Conservation (phyloP, 1,139 yeast genomes). For the Blastobotrys elegans region DNA sequence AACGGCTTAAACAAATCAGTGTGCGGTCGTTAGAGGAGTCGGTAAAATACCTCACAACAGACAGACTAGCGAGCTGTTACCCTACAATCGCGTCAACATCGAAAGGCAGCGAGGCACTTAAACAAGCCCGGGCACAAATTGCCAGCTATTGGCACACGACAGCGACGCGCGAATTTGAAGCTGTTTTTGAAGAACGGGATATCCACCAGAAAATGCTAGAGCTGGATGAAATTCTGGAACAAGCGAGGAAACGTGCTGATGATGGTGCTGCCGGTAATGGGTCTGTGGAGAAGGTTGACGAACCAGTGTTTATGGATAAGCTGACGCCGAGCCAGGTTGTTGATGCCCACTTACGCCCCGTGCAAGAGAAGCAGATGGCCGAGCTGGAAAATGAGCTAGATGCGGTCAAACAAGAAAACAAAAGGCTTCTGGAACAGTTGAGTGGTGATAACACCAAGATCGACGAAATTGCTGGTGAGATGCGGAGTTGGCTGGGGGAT, state of each 20-base stretch:
- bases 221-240: slow-evolving; percentile 65
- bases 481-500: slow-evolving; percentile 3
- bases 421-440: slow-evolving; percentile 12
- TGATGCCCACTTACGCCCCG: slow-evolving; percentile 28
- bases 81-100: slow-evolving; percentile 48
- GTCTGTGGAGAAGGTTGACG: slow-evolving; percentile 11
- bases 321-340: slow-evolving; percentile 32
- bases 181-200: slow-evolving; percentile 60
- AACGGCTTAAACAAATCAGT: slow-evolving; percentile 51
- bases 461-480: slow-evolving; percentile 1
- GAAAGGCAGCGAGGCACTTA: slow-evolving; percentile 50
- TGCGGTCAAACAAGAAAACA: slow-evolving; percentile 19
- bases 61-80: slow-evolving; percentile 60
- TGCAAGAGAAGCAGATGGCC: slow-evolving; percentile 24
- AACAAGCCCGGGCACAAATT: slow-evolving; percentile 58
- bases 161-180: slow-evolving; percentile 58
- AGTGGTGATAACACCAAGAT: background rate
- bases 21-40: slow-evolving; percentile 67
- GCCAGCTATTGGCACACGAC: slow-evolving; percentile 55
- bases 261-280: background rate
- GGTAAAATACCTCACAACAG: slow-evolving; percentile 53
- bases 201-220: slow-evolving; percentile 54
- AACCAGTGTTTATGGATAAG: slow-evolving; percentile 28
- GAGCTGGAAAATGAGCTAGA: slow-evolving; percentile 23
- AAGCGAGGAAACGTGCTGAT: slow-evolving; percentile 27